Evolutionary conservation across 2,329 filamentous ascomycete species (phyloP), one percentile per base, ranked within the genome.

Genomic region (Aureobasidium sp.): DNA sequence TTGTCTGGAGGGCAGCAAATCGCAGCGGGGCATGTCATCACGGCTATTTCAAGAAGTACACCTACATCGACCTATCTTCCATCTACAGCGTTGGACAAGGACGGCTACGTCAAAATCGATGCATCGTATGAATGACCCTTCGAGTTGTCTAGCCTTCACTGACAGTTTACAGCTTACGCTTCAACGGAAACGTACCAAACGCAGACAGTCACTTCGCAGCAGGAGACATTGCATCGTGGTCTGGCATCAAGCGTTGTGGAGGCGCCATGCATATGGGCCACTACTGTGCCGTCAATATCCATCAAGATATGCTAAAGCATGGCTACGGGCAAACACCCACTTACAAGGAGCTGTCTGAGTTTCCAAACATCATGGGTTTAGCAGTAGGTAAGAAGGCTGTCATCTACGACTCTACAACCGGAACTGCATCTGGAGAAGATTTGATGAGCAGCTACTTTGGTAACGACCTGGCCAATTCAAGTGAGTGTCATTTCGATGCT

Each of bases 221-320:
- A 29, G 89, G 89, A 16, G 89, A 93, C 69, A 76, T 89, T 16
- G 82, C 81, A 36, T 76, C 78, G 51, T 92, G 89, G 89, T 82
- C 86, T 0, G 89, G 88, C 47, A 91, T 93, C 76, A 92, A 91
- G 77, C 86, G 89, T 48, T 90, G 86, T 67, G 89, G 89, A 29
- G 83, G 79, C 16, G 89, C 89, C 37, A 89, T 92, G 81, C 83
- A 88, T 69, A 85, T 86, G 78, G 89, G 88, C 41, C 82, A 85
- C 11, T 58, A 58, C 10, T 47, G 42, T 21, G 54, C 41, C 21
- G 68, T 79, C 81, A 64, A 82, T 82, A 3, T 88, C 84, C 7
- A 74, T 80, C 59, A 92, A 92, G 70, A 81, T 88, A 59, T 82
- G 89, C 74, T 82, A 87, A 73, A 75, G 79, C 29, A 84, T 89